A percentile compares a stretch with the other conserved stretches of the same genome.
Evolutionary conservation across 176 grass and related monocot species (phyloP).

Genomic region (Metroxylon sagu): DNA sequence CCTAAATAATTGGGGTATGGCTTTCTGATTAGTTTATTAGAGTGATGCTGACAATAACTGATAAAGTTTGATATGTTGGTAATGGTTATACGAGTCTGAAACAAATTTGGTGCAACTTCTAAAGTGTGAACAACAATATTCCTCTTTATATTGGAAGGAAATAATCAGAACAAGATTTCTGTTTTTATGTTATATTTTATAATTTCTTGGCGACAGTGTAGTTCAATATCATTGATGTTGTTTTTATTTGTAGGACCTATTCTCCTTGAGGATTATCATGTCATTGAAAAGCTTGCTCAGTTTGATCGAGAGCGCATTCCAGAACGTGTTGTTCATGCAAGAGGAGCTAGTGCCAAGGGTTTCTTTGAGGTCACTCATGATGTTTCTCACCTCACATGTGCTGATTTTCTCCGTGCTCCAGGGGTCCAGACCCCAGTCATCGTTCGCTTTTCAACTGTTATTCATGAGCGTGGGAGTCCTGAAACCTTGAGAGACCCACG

Average conservation of each 20-base stretch:
- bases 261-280: constrained; percentile 94
- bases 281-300: constrained; percentile 85
- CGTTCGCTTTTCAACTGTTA: constrained; percentile 97
- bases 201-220: too few relatives aligned
- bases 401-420: constrained; percentile 75
- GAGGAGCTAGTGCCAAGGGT: constrained; percentile 90
- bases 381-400: constrained; percentile 78
- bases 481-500: constrained; percentile 93
- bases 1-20: too few relatives aligned
- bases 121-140: too few relatives aligned
- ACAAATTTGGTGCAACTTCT: too few relatives aligned
- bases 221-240: background rate
- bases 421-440: constrained; percentile 85
- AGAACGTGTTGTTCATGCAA: constrained; percentile 89
- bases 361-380: constrained; percentile 99
- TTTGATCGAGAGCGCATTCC: constrained; percentile 95
- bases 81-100: too few relatives aligned
- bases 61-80: too few relatives aligned
- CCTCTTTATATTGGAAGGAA: too few relatives aligned
- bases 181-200: too few relatives aligned
- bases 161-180: too few relatives aligned
- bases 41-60: too few relatives aligned
- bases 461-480: constrained; percentile 94
- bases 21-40: too few relatives aligned
- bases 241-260: constrained; percentile 48